Percentiles rank a stretch among this genome's conserved stretches.
These are phyloP conservation scores for Colletotrichum tabaci DNA, from an alignment of 2,329 filamentous ascomycete species.

Conservation along the genomic window DNA sequence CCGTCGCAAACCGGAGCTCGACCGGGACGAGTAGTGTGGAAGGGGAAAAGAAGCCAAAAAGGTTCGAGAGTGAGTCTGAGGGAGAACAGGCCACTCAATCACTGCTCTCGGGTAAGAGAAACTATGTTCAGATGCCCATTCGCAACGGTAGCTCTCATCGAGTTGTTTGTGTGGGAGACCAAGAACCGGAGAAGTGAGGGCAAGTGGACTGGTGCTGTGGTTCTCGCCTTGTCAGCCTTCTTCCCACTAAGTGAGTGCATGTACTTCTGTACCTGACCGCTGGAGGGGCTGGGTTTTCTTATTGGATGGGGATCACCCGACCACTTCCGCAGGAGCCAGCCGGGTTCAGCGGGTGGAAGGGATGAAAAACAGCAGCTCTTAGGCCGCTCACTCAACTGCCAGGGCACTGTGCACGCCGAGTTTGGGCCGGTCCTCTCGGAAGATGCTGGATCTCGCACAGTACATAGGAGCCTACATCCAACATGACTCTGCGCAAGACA, in stretches of 20 bases:
- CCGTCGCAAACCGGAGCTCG: slow-evolving; percentile 34
- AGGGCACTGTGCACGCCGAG: slow-evolving; percentile 19
- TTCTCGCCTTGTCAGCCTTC: slow-evolving; percentile 41
- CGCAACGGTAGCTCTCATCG: slow-evolving; percentile 15
- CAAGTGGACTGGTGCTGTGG: slow-evolving; percentile 31
- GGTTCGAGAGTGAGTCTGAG: background rate
- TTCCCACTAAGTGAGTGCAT: slow-evolving; percentile 37
- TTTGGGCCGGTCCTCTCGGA: slow-evolving; percentile 3
- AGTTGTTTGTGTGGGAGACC: slow-evolving; percentile 33
- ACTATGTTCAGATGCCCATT: slow-evolving; percentile 23
- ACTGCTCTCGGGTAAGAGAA: slow-evolving; percentile 15
- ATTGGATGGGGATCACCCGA: slow-evolving; percentile 28
- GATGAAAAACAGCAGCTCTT: slow-evolving; percentile 24
- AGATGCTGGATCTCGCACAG: background rate
- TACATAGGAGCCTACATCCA: background rate
- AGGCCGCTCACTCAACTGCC: too few relatives aligned
- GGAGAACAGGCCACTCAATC: slow-evolving; percentile 24
- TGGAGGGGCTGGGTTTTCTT: slow-evolving; percentile 29
- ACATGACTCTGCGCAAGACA: background rate
- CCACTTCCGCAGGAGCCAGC: slow-evolving; percentile 27
- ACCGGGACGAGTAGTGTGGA: background rate
- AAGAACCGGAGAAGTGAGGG: slow-evolving; percentile 28
- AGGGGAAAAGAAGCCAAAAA: background rate
- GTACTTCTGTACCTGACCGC: slow-evolving; percentile 36
- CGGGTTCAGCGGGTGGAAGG: slow-evolving; percentile 20